phyloP scores from a whole-genome alignment of 2,329 filamentous ascomycete genomes.

The Colletotrichum falcatum region DNA sequence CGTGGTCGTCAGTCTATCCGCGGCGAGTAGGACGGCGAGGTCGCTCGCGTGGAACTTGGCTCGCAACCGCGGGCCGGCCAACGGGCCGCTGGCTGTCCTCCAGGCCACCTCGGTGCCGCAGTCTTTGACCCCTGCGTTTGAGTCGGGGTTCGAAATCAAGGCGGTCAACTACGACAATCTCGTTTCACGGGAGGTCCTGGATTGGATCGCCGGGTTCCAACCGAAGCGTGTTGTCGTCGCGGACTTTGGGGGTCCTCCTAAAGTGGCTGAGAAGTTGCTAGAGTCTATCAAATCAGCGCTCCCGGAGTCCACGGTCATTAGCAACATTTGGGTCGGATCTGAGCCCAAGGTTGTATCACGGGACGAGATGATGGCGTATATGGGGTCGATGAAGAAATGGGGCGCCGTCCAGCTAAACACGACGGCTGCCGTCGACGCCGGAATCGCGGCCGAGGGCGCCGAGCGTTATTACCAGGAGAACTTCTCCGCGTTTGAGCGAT shows the following conservation, averaged over 20 bases:
- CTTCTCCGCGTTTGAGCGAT: slow-evolving; percentile 29
- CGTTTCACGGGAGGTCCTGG: background rate
- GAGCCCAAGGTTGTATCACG: slow-evolving; percentile 10
- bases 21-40: slow-evolving; percentile 48
- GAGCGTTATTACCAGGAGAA: background rate
- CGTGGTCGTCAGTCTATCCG: slow-evolving; percentile 48
- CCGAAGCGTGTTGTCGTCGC: slow-evolving; percentile 42
- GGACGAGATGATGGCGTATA: slow-evolving; percentile 2
- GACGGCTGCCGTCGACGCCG: slow-evolving; percentile 34
- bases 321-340: slow-evolving; percentile 15
- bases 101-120: slow-evolving; percentile 46
- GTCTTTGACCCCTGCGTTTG: background rate
- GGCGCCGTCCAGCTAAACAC: slow-evolving; percentile 34
- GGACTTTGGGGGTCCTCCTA: slow-evolving; percentile 42
- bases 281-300: slow-evolving; percentile 14
- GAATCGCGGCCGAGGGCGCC: slow-evolving; percentile 15
- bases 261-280: slow-evolving; percentile 14
- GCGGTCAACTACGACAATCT: slow-evolving; percentile 36
- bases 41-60: slow-evolving; percentile 46
- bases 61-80: slow-evolving; percentile 31
- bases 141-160: slow-evolving; percentile 26
- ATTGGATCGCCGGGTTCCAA: slow-evolving; percentile 37
- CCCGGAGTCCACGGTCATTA: background rate
- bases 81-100: slow-evolving; percentile 45
- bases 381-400: slow-evolving; percentile 14